Percentiles rank a stretch among this genome's conserved stretches.
Evolutionary conservation across 2,329 filamentous ascomycete genomes (phyloP).

Genomic region (Aulographum hederae): DNA sequence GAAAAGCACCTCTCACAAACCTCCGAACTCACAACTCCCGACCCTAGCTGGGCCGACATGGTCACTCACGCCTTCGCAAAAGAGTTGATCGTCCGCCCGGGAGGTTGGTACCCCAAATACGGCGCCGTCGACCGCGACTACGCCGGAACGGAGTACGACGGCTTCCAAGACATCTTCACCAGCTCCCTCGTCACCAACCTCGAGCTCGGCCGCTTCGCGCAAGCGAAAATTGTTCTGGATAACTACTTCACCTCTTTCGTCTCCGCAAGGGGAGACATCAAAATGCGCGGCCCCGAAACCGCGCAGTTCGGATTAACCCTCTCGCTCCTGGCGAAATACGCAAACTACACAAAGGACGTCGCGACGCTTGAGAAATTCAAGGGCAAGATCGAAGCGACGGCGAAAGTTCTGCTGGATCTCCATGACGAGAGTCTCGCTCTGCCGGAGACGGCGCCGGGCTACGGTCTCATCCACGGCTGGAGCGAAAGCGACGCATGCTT

Average conservation of each 20-base stretch:
- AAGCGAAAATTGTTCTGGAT: conserved; percentile 3
- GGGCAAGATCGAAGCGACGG: conserved; percentile 3
- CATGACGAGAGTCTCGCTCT: conserved; percentile 4
- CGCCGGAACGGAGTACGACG: conserved; percentile 2
- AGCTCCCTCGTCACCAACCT: conserved; percentile 1
- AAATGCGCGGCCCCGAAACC: conserved; percentile 3
- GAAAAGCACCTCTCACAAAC: conserved; percentile 2
- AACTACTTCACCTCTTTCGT: conserved; percentile 4
- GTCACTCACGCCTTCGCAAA: conserved; percentile 3
- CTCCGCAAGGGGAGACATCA: conserved; percentile 2
- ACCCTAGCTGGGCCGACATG: conserved; percentile 4
- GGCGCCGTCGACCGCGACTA: conserved; percentile 1
- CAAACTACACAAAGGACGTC: conserved; percentile 3
- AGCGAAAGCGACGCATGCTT: conserved; percentile 2
- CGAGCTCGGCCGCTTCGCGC: conserved; percentile 3
- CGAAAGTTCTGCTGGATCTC: conserved; percentile 1
- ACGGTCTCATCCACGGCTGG: conserved; percentile 5
- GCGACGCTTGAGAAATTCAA: conserved; percentile 2
- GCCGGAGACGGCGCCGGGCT: conserved; percentile 1
- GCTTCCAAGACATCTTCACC: conserved; percentile 4
- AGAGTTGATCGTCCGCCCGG: conserved; percentile 3
- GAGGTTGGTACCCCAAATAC: conserved; percentile 3
- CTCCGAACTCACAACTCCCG: conserved; percentile 1
- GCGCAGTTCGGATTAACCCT: conserved; percentile 3
- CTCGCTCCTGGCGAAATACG: conserved; percentile 4